Evolutionary conservation across 2,329 filamentous ascomycete species (phyloP), one percentile per base, ranked within the genome.

Genomic region (Tolypocladium cylindrosporum): DNA sequence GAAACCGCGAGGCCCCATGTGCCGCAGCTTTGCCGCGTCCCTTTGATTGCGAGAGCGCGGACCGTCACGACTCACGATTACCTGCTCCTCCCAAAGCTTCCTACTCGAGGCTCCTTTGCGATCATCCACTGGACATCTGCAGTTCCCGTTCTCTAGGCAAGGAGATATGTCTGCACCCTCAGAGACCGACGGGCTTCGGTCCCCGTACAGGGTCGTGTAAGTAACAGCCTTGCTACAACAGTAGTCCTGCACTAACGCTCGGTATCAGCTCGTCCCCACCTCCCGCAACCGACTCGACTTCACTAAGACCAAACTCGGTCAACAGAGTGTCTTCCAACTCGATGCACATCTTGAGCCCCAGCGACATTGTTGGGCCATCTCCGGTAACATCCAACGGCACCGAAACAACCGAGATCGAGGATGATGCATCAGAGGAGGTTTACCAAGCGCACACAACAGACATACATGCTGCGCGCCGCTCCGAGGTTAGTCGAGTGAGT

Each of bases 301-400:
- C 76, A 43, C 77, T 83, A 36, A 81, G 78, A 59, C 81, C 82
- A 34, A 73, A 73, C 61, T 79, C 79, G 37, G 75, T 76, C 55
- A 72, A 77, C 59, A 75, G 77, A 54, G 68, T 79, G 31, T 72
- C 77, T 41, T 79, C 81, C 45, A 77, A 74, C 66, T 73, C 76
- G 39, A 77, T 87, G 77, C 72, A 82, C 69, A 65, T 84, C 40
- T 74, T 83, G 71, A 81, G 84, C 72, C 79, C 87, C 61, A 86
- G 80, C 68, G 85, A 88, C 65, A 82, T 87, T 63, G 87, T 91
- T 56, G 89, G 90, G 45, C 90, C 90, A 11, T 93, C 90, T 21
- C 90, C 90, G 9, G 89, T 93, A 31, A 91, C 91, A 55, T 94
- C 90, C 43, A 92, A 89, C 69, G 89, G 89, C 59, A 94, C 90